Percentiles rank a stretch among this genome's conserved stretches.
Evolutionary conservation across 805 yeast species (phyloP).

Genomic region (Yamadazyma endophytica): DNA sequence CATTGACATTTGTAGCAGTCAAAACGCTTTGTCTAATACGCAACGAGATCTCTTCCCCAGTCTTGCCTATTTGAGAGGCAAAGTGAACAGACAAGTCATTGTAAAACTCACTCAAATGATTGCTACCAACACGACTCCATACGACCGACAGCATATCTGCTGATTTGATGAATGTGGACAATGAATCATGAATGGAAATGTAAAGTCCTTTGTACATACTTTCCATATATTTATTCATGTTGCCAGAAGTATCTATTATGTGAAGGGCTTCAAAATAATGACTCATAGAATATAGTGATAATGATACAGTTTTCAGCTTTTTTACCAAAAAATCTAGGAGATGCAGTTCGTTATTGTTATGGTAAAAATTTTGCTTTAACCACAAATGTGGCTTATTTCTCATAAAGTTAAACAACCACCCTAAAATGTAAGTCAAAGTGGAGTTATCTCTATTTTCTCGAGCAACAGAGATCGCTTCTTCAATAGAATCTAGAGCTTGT

Average conservation of each 20-base stretch:
- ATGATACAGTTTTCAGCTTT: slow-evolving; percentile 48
- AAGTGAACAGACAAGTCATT: slow-evolving; percentile 42
- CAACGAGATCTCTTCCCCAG: slow-evolving; percentile 37
- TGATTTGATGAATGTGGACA: slow-evolving; percentile 39
- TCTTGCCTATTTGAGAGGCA: slow-evolving; percentile 22
- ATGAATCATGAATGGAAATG: slow-evolving; percentile 48
- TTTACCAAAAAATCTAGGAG: slow-evolving; percentile 57
- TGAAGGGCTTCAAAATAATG: slow-evolving; percentile 63
- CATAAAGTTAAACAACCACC: slow-evolving; percentile 72
- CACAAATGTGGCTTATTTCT: slow-evolving; percentile 60
- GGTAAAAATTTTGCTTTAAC: slow-evolving; percentile 43
- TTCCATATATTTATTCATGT: slow-evolving; percentile 45
- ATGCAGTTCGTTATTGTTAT: slow-evolving; percentile 52
- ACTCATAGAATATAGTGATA: slow-evolving; percentile 53
- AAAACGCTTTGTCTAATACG: slow-evolving; percentile 37
- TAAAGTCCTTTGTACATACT: slow-evolving; percentile 55
- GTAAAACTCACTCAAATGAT: slow-evolving; percentile 44
- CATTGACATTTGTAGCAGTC: slow-evolving; percentile 34
- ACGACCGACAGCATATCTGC: slow-evolving; percentile 43
- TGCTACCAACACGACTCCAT: slow-evolving; percentile 52
- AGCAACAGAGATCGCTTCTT: slow-evolving; percentile 85
- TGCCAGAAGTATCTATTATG: slow-evolving; percentile 47
- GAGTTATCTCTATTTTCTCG: slow-evolving; percentile 75
- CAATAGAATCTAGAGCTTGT: slow-evolving; percentile 74
- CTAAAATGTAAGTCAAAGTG: slow-evolving; percentile 66